These are phyloP conservation scores for Neocucurbitaria cava DNA, from an alignment of 2,329 filamentous ascomycete species.

Conservation along the genomic window DNA sequence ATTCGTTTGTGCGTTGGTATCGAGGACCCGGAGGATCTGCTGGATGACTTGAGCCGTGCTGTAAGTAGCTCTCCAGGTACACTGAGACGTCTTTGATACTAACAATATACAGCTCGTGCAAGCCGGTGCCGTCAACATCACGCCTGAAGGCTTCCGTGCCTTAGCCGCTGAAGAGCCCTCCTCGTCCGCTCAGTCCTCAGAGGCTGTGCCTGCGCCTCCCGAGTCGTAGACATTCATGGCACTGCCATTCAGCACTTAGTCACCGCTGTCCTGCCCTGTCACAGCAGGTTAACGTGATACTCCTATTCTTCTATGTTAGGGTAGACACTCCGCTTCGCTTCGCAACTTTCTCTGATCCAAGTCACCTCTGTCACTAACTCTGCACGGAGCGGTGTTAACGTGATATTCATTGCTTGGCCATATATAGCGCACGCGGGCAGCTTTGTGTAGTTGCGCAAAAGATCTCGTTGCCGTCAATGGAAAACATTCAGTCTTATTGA, in stretches of 20 bases:
- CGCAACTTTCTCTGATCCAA: constrained; percentile 38
- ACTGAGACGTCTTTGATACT: not conserved
- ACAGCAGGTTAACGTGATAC: constrained; percentile 46
- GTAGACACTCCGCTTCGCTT: constrained; percentile 31
- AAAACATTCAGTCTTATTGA: not conserved
- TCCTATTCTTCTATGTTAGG: constrained; percentile 11
- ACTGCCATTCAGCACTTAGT: constrained; percentile 23
- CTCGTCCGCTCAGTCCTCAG: constrained; percentile 1
- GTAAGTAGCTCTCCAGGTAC: constrained; percentile 64
- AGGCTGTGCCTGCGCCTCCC: constrained; percentile 19
- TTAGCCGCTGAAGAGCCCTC: constrained; percentile 22
- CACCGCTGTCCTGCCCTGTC: constrained; percentile 42
- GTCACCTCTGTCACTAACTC: constrained; percentile 47
- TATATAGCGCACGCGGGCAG: not conserved
- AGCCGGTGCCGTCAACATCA: constrained; percentile 89
- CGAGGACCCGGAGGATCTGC: constrained; percentile 88
- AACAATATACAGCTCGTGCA: constrained; percentile 69
- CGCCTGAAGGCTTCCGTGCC: constrained; percentile 81
- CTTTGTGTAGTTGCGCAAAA: not conserved
- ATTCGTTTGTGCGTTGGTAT: constrained; percentile 96
- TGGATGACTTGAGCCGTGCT: constrained; percentile 89
- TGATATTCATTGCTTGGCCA: constrained; percentile 32
- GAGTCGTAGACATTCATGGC: constrained; percentile 9
- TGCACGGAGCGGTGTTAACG: constrained; percentile 37
- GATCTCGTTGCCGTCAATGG: not conserved